Base-by-base conservation (phyloP, 1,139 yeast species). In the Candida sp. region DNA sequence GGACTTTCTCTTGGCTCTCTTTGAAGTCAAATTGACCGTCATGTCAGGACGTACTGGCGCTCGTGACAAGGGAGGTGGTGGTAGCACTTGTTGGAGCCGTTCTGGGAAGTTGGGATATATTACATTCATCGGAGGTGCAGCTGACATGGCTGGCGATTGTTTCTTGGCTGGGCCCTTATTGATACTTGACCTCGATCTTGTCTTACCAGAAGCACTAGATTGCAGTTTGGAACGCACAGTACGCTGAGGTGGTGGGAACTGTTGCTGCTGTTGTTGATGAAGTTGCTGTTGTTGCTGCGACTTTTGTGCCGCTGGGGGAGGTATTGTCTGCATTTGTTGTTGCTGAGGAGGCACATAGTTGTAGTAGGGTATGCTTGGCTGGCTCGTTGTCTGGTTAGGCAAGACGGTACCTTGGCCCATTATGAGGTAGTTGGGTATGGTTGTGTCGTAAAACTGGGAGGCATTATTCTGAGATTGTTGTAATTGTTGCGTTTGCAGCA, bases 1-100 rank as follows among this genome's bases (percentile, higher is more conserved):
- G 12, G 90, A 84, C 61, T 81, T 82, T 48, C 90, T 73, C 59
- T 81, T 82, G 9, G 81, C 75, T 42, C 89, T 68, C 50, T 81
- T 83, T 33, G 77, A 78, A 17, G 73, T 67, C 26, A 63, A 50
- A 48, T 59, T 62, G 32, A 59, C 54, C 30, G 59, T 58, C 38
- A 67, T 58, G 37, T 71, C 73, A 0, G 75, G 76, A 31, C 77
- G 62, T 7, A 65, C 63, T 4, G 68, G 67, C 46, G 67, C 72
- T 53, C 63, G 66, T 3, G 66, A 58, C 51, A 67, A 68, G 26
- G 78, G 83, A 25, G 75, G 82, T 47, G 53, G 63, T 0, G 83
- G 81, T 42, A 76, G 63, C 11, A 67, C 58, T 33, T 50, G 56
- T 49, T 57, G 61, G 31, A 57, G 43, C 44, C 62, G 49, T 51